Evolutionary conservation across 805 yeast genomes (phyloP), one percentile per base, ranked within the genome.

Genomic region (Wickerhamiella brachini): DNA sequence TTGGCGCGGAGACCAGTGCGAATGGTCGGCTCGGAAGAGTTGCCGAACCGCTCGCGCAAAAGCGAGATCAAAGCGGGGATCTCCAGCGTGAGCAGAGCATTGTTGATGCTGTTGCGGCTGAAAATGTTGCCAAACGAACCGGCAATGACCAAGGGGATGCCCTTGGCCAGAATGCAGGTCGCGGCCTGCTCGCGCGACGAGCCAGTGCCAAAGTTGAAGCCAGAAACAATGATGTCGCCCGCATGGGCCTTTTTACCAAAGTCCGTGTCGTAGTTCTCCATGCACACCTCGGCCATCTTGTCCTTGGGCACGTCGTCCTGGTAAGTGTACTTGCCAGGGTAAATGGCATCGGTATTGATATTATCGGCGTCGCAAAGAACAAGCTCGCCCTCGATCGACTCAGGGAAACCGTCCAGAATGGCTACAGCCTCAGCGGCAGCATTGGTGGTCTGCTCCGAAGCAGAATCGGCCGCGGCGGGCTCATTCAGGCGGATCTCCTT

Each of bases 141-240:
- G 13, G 96, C 85, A 53, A 94, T 95, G 21, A 93, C 95, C 58
- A 93, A 73, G 59, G 80, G 79, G 76, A 93, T 87, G 57, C 88
- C 97, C 62, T 94, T 79, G 43, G 98, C 97, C 57, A 93, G 74
- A 53, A 93, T 83, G 21, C 95, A 89, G n/a, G 98, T 93, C 34
- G 98, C 98, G 3, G 99, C 99, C 71, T 93, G 99, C 67, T 93
- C 99, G 71, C 99, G 81, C 23, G 96, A 87, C 8, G 97, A 89
- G 46, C 99, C 98, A 10, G 98, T 93, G 60, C 99, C 99, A 65
- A 93, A 93, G 67, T 93, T 93, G 74, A 72, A 93, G 17, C 99
- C 99, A 51, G 89, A 79, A 46, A 93, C 78, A 51, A 93, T 78
- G 59, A 93, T 88, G 67, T 93, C 99, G 47, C 90, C 87, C 3